phyloP scores from a whole-genome alignment of 2,329 filamentous ascomycete genomes.

The Penicillium sp. region DNA sequence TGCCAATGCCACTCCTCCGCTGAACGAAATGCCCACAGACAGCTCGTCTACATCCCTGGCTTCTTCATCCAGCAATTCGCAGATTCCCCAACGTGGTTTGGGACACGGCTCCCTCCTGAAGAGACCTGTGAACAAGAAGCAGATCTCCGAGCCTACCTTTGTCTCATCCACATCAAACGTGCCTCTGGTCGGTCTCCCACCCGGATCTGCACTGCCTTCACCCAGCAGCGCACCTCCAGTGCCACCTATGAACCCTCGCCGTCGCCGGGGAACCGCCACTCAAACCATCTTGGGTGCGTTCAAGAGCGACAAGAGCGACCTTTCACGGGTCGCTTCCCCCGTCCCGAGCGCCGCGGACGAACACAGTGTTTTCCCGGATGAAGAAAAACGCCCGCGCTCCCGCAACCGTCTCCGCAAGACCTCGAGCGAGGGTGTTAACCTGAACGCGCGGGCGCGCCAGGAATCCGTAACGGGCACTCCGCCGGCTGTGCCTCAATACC shows the following conservation, averaged over 20 bases:
- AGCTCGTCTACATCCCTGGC: slow-evolving; percentile 41
- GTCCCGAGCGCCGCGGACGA: slow-evolving; percentile 21
- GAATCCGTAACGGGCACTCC: slow-evolving; percentile 35
- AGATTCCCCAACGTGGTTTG: slow-evolving; percentile 33
- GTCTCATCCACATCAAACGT: slow-evolving; percentile 57
- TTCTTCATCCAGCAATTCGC: slow-evolving; percentile 21
- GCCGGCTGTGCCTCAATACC: slow-evolving; percentile 36
- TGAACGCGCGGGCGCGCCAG: slow-evolving; percentile 48
- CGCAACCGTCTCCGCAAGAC: slow-evolving; percentile 26
- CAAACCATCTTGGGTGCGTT: slow-evolving; percentile 43
- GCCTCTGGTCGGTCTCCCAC: slow-evolving; percentile 58
- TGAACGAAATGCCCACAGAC: slow-evolving; percentile 47
- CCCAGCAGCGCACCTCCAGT: slow-evolving; percentile 52
- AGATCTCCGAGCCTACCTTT: slow-evolving; percentile 61
- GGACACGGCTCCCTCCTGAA: slow-evolving; percentile 48
- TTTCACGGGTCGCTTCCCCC: slow-evolving; percentile 25
- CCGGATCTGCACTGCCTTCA: slow-evolving; percentile 57
- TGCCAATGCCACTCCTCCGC: slow-evolving; percentile 55
- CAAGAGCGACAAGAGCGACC: slow-evolving; percentile 38
- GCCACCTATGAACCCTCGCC: slow-evolving; percentile 60
- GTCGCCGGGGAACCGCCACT: slow-evolving; percentile 51
- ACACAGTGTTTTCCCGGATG: slow-evolving; percentile 29
- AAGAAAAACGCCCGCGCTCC: slow-evolving; percentile 42
- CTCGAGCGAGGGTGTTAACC: slow-evolving; percentile 47
- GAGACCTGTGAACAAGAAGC: slow-evolving; percentile 59